Evolutionary conservation across 306 rosid species (phyloP), one percentile per base, ranked within the genome.

Genomic region (Cucurbita maxima): DNA sequence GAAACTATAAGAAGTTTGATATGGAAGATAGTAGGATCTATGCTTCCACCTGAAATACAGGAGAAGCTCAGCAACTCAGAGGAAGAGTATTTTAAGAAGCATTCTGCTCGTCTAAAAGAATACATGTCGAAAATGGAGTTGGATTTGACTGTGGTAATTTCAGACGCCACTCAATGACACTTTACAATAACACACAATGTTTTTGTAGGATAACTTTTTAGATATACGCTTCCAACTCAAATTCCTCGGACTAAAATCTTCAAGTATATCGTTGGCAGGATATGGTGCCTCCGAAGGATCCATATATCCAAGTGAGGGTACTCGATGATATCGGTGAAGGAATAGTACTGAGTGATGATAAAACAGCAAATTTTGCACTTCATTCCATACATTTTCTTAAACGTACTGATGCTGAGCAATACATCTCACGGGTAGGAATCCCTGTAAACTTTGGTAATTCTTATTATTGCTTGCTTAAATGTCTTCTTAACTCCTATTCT

Each of bases 221-320:
- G 10, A 9, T 45, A 10, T 58, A 37, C 1, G 22, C 48, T 62
- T 62, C 14, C 69, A 68, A 45, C 55, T 68, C 73, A 25, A 68
- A 68, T 47, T 68, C 5, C 1, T 68, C 13, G 11, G 7, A 22
- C 57, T 45, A 41, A 68, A 47, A 36, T 70, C 67, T 64, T 51
- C 48, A 36, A 38, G n/a, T 37, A 54, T 3, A 20, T 72, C 77
- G 76, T 84, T 83, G 77, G 70, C 81, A 93, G 98, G 98, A 93
- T 79, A 87, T 90, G 96, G 94, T 93, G 64, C 98, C 98, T 10
- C 98, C 97, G 30, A 93, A 93, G 79, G 98, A 93, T 80, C 97
- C 98, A 50, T 93, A 84, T 75, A 88, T 93, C 80, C 82, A 90
- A 82, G 97, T 93, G 78, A 85, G 98, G 76, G 97, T 93, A 36